Evolutionary conservation across 306 rosid species (phyloP), one percentile per base, ranked within the genome.

Genomic region (Citrullus amarus): DNA sequence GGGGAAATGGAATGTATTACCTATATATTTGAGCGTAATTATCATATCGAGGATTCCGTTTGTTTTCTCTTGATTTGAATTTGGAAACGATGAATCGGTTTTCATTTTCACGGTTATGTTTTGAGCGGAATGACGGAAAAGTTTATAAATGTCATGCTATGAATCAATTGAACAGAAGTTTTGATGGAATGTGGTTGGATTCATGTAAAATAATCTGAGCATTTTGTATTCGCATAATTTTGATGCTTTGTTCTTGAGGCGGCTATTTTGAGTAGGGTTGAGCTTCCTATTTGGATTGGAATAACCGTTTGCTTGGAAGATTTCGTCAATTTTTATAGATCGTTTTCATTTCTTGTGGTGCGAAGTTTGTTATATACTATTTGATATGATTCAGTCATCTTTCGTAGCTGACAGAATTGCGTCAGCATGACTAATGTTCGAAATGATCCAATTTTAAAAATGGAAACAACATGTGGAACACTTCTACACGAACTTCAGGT

Each of bases 401-500:
- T 69, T 48, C 1, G 22, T 46, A 48, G 58, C 54, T 71, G 43
- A 22, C 20, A 25, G 59, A 28, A 48, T 50, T 22, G 41, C 13
- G 75, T 85, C 79, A 62, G 30, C 78, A 90, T 90, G 96, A 80
- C 84, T 30, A 78, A 55, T 84, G 88, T 79, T 63, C 83, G 16
- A 7, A 77, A 78, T 53, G 75, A 86, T 78, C 89, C 82, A 77
- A 59, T 80, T 71, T 62, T 69, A 66, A 82, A 78, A 28, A 85
- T 83, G 82, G 92, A 89, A 85, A 89, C 86, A 78, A 81, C 85
- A 6, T 90, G 88, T 34, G 79, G 80, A 59, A 39, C 80, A 65
- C 83, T 87, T 79, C 90, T 92, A 9, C 80, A 90, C 46, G 93
- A 92, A 84, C 87, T 92, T 79, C 89, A 92, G 97, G 97, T 92